Conservation (phyloP, 2,329 filamentous ascomycete genomes). For the Nemania sp. region DNA sequence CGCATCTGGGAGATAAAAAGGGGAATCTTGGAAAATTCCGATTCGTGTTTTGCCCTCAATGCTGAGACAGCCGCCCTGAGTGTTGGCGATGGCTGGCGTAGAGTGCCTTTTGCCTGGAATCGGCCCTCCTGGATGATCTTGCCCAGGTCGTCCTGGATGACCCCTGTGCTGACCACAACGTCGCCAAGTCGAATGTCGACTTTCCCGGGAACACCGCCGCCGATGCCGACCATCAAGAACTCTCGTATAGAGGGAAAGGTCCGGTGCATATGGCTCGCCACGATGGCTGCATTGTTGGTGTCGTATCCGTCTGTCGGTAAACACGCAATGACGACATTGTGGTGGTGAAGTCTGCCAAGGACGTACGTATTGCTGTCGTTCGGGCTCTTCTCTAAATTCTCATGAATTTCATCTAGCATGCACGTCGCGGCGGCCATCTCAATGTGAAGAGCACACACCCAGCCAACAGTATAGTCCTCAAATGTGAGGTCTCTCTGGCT, state of each 20-base stretch:
- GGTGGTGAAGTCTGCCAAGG: slow-evolving; percentile 25
- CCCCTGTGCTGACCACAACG: slow-evolving; percentile 29
- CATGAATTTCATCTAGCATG: slow-evolving; percentile 38
- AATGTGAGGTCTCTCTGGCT: background rate
- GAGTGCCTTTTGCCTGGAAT: slow-evolving; percentile 4
- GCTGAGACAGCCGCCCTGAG: slow-evolving; percentile 10
- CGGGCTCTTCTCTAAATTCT: slow-evolving; percentile 5
- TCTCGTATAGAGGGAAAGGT: slow-evolving; percentile 29
- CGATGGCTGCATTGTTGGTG: slow-evolving; percentile 26
- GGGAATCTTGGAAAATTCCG: background rate
- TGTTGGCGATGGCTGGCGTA: slow-evolving; percentile 4
- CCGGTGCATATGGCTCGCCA: slow-evolving; percentile 26
- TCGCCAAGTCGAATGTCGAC: slow-evolving; percentile 36
- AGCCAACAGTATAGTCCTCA: slow-evolving; percentile 38
- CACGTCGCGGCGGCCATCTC: slow-evolving; percentile 38
- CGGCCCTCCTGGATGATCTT: slow-evolving; percentile 20
- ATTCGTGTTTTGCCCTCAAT: slow-evolving; percentile 8
- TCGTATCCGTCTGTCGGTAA: slow-evolving; percentile 27
- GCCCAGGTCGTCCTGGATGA: slow-evolving; percentile 27
- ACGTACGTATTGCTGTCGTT: slow-evolving; percentile 31
- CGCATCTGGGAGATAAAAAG: slow-evolving; percentile 3
- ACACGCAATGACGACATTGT: slow-evolving; percentile 28
- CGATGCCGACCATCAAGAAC: slow-evolving; percentile 36
- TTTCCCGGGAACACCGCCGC: slow-evolving; percentile 32
- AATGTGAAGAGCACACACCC: slow-evolving; percentile 40